These are phyloP conservation scores for Sphagnum magellanicum DNA, from an alignment of 228 moss, liverwort and hornwort species.

Conservation along the genomic window DNA sequence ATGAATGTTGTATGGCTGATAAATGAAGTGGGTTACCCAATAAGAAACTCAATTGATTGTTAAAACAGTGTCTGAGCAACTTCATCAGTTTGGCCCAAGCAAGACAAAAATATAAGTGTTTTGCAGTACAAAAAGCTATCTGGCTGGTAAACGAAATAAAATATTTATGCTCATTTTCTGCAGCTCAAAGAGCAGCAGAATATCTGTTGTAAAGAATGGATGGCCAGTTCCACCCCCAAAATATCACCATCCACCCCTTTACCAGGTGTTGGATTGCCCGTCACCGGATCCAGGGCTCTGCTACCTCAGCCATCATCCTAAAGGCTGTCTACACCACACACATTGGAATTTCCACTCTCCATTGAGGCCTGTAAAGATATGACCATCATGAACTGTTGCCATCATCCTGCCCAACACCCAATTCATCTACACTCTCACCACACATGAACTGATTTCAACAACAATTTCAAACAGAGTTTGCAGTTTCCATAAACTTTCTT, in stretches of 20 bases:
- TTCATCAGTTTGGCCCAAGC: no score
- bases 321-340: conserved; percentile 82
- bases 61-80: no score
- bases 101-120: no score
- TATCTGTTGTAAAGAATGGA: conserved; percentile 94
- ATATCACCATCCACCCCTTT: conserved; percentile 90
- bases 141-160: not conserved
- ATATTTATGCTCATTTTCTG: conserved; percentile 63
- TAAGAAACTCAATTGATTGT: no score
- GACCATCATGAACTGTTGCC: conserved; percentile 94
- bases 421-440: not conserved
- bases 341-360: conserved; percentile 85
- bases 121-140: no score
- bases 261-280: conserved; percentile 87
- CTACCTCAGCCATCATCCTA: conserved; percentile 83
- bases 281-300: conserved; percentile 88
- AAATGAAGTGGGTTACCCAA: no score
- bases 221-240: conserved; percentile 89
- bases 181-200: conserved; percentile 87
- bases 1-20: no score
- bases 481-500: no score
- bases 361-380: conserved; percentile 89
- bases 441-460: no score
- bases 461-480: no score
- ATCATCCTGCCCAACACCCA: conserved; percentile 61